Conservation (phyloP, 148 eudicot species). For the Chenopodium album region DNA sequence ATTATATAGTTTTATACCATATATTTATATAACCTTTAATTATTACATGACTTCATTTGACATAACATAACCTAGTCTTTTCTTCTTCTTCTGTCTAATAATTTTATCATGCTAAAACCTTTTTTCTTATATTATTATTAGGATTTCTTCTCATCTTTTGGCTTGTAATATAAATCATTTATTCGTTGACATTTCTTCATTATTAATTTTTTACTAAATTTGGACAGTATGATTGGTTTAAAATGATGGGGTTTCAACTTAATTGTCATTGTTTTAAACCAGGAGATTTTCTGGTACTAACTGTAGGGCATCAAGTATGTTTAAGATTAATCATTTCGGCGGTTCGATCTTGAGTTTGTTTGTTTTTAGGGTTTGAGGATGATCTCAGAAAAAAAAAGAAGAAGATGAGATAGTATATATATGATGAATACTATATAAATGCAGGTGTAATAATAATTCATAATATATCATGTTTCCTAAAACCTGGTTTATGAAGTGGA, state of each 20-base stretch:
- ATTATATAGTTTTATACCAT: too few relatives aligned
- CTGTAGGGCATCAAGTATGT: slow-evolving; percentile 25
- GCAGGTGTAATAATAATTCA: slow-evolving; percentile 27
- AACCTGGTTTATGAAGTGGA: slow-evolving; percentile 13
- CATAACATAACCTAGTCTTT: slow-evolving; percentile 23
- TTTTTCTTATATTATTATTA: slow-evolving; percentile 11
- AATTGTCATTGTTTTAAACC: slow-evolving; percentile 2
- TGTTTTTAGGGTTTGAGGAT: too few relatives aligned
- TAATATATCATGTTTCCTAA: slow-evolving; percentile 31
- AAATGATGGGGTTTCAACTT: slow-evolving; percentile 12
- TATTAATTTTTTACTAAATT: neutral
- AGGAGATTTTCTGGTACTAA: slow-evolving; percentile 12
- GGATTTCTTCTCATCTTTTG: too few relatives aligned
- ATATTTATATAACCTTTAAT: neutral
- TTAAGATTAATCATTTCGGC: neutral
- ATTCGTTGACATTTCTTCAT: slow-evolving; percentile 26
- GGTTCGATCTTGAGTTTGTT: too few relatives aligned
- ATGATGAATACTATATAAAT: neutral
- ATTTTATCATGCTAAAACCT: slow-evolving; percentile 18
- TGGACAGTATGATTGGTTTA: slow-evolving; percentile 25
- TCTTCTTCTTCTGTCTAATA: neutral
- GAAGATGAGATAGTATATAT: neutral
- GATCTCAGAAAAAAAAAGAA: neutral
- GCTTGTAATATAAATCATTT: neutral
- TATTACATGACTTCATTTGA: slow-evolving; percentile 7